Conservation (phyloP, 2,329 filamentous ascomycete genomes). For the Knoxdaviesia capensis region DNA sequence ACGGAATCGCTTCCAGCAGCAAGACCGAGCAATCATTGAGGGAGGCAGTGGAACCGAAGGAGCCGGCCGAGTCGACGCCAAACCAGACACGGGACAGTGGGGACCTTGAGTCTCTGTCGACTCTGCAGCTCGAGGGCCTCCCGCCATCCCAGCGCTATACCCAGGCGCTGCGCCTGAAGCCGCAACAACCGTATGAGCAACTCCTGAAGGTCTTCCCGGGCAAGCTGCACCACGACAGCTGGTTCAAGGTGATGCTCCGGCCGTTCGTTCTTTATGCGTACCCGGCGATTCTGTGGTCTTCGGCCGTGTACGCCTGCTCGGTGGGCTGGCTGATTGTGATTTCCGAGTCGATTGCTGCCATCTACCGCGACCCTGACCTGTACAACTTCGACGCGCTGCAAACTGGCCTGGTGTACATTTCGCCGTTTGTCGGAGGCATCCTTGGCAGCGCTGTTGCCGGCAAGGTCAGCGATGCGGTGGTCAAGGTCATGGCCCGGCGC, state of each 20-base stretch:
- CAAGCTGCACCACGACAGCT: conserved; percentile 56
- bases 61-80: no score
- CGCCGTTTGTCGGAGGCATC: conserved; percentile 73
- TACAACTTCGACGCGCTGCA: conserved; percentile 73
- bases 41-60: no score
- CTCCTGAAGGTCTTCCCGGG: conserved; percentile 63
- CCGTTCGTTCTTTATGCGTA: conserved; percentile 80
- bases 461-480: conserved; percentile 68
- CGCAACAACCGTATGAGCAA: conserved; percentile 50
- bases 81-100: no score
- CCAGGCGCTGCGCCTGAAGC: conserved; percentile 42
- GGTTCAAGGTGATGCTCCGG: conserved; percentile 56
- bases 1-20: no score
- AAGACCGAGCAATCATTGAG: no score
- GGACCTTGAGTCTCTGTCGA: conserved; percentile 2
- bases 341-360: conserved; percentile 65
- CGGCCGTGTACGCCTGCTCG: conserved; percentile 67
- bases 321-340: conserved; percentile 92
- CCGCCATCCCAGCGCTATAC: conserved; percentile 39
- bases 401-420: conserved; percentile 73
- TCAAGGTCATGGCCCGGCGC: conserved; percentile 58
- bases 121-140: not conserved
- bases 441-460: conserved; percentile 85
- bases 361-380: conserved; percentile 46
- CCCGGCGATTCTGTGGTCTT: conserved; percentile 75